A percentile compares a stretch with the other conserved stretches of the same genome.
Evolutionary conservation across 2,329 filamentous ascomycete genomes (phyloP).

Genomic region (Cercospora sp.): DNA sequence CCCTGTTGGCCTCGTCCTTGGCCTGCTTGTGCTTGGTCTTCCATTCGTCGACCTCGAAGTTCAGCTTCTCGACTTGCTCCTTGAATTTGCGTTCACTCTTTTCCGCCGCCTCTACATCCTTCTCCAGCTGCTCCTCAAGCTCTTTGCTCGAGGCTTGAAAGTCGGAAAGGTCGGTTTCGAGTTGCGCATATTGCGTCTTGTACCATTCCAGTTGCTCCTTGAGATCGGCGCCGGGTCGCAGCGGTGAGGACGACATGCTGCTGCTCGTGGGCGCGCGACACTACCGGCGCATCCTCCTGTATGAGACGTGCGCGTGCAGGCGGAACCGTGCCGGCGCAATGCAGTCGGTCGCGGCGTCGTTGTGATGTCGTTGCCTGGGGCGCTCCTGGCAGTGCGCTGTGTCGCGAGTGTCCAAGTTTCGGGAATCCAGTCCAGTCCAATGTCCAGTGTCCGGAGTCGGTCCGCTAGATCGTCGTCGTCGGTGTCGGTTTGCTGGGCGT

Average conservation of each 20-base stretch:
- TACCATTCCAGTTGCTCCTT: conserved; percentile 89
- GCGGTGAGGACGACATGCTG: conserved; percentile 41
- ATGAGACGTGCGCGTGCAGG: not conserved
- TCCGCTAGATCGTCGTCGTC: conserved; percentile 3
- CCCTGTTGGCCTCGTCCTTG: conserved; percentile 80
- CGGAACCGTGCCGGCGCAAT: not conserved
- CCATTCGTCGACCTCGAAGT: conserved; percentile 96
- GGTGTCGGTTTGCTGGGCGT: not conserved
- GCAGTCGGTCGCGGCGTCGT: not conserved
- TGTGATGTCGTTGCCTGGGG: not conserved
- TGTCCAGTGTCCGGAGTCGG: not conserved
- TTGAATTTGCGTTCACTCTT: conserved; percentile 84
- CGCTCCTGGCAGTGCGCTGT: not conserved
- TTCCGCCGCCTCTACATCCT: conserved; percentile 92
- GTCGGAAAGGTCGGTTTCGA: conserved; percentile 87
- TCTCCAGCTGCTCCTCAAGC: conserved; percentile 90
- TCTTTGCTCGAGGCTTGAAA: conserved; percentile 94
- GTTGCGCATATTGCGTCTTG: conserved; percentile 90
- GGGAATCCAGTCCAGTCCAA: conserved; percentile 3
- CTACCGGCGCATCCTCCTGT: conserved; percentile 37
- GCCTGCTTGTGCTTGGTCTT: conserved; percentile 98
- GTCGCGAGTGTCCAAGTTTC: conserved; percentile 6
- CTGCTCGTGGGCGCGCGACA: conserved; percentile 29
- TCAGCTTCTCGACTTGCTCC: conserved; percentile 80
- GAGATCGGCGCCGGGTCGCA: conserved; percentile 42